Evolutionary conservation across 192 early-diverging fungal species (phyloP), one percentile per base, ranked within the genome.

Genomic region (Funneliformis mosseae): DNA sequence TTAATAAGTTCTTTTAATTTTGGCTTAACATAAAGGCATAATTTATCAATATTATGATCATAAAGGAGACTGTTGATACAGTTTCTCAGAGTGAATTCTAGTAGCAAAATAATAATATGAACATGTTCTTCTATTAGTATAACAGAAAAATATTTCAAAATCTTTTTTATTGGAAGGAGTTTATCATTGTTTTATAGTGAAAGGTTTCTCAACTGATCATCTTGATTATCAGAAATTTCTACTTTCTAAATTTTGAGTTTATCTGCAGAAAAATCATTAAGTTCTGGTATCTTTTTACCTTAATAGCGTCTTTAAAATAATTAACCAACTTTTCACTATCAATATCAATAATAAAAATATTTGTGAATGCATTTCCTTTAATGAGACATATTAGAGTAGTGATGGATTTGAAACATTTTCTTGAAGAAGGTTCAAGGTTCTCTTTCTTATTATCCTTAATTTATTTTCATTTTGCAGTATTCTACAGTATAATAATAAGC

Each of bases 201-300:
- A 33, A 71, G 5, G 41, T 71, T 71, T 2, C 69, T 71, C 33
- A 71, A 42, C 38, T n/a, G n/a, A n/a, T n/a, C n/a, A n/a, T n/a
- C n/a, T n/a, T 43, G 28, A 64, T 64, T 9, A 8, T 64, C 62
- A 64, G 62, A 21, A 43, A 71, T 71, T 43, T 71, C 42, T 12
- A 71, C 39, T 33, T 71, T 71, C 46, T 48, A 76, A 4, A 76
- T 2, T 8, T 27, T 76, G 48, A 76, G 74, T 23, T 76, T 76
- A 41, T 76, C 74, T 76, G 74, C 74, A 25, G 41, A 16, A 9
- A 76, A 45, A 76, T 55, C 1, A 60, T 45, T 46, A 38, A 76
- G 55, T 9, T 76, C 74, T 46, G 45, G 45, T 7, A 46, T 6
- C 45, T 46, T 46, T 43, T 43, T 43, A 43, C 8, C 42, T 43